Base-by-base conservation (phyloP, 805 yeast genomes). In the Teunomyces kruisii region DNA sequence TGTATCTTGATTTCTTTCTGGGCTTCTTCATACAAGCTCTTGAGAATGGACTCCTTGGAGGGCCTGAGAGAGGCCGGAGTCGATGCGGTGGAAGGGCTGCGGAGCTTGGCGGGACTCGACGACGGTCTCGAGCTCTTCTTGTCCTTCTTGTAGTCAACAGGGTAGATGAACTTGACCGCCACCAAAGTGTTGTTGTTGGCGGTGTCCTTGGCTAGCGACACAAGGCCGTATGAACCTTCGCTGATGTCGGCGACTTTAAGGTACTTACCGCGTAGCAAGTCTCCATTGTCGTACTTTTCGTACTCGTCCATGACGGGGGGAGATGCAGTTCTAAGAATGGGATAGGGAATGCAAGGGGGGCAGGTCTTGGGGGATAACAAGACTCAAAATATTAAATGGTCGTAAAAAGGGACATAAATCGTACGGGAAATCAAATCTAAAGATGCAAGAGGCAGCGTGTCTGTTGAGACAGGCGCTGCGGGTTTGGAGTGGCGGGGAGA, bases 141-240 rank as follows among this genome's bases (percentile, higher is more conserved):
- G 31, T 57, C 54, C 39, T 52, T 54, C 38, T 62, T 67, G 45
- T 72, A 70, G 35, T 78, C 78, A 17, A 77, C 58, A 15, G 87
- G 84, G 54, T 81, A 84, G 44, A 90, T 84, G 61, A 87, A 88
- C 67, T 92, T 91, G 49, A 92, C 81, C 2, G 97, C 98, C 24
- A 87, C 95, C 39, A 86, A 66, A 44, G 72, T 68, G 50, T 72
- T 57, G 26, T 61, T 54, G 26, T 59, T 47, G 31, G 70, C 65
- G 19, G 75, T 73, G 62, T 92, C 96, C 56, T 81, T 83, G 8
- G 96, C 97, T 19, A 92, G 74, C 2, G 95, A 83, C 7, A 92
- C 98, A 39, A 86, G 78, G 41, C 98, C 98, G 64, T 88, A 92
- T 0, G 97, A 88, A 26, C 98, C 98, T 63, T 88, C 91, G 59